Conservation (phyloP, 2,329 filamentous ascomycete genomes). For the Pseudogymnoascus sp. region DNA sequence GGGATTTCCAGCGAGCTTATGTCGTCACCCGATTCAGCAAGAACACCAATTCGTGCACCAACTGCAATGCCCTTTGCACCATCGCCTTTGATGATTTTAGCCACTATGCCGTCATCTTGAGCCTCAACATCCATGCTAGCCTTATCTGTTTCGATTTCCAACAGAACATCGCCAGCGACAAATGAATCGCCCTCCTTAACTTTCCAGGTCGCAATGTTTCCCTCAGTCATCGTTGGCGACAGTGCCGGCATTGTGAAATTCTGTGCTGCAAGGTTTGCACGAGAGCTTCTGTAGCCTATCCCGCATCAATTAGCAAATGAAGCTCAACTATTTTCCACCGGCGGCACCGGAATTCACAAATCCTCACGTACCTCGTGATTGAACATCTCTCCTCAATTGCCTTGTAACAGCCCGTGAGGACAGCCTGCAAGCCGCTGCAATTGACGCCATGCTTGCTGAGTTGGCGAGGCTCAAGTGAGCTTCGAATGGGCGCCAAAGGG, state of each 20-base stretch:
- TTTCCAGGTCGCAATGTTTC: slow-evolving; percentile 77
- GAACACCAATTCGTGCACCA: slow-evolving; percentile 70
- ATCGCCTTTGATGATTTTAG: slow-evolving; percentile 69
- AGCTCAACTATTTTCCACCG: slow-evolving; percentile 9
- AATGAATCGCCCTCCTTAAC: slow-evolving; percentile 82
- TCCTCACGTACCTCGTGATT: slow-evolving; percentile 46
- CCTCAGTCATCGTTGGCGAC: slow-evolving; percentile 90
- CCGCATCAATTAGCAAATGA: slow-evolving; percentile 13
- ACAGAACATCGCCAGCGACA: slow-evolving; percentile 72
- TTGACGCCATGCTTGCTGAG: slow-evolving; percentile 51
- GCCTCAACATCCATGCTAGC: slow-evolving; percentile 92
- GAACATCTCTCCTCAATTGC: slow-evolving; percentile 44
- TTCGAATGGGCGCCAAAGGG: slow-evolving; percentile 14
- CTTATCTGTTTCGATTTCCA: slow-evolving; percentile 93
- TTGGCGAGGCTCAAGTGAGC: slow-evolving; percentile 24
- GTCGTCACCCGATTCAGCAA: slow-evolving; percentile 76
- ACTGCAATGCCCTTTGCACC: slow-evolving; percentile 71
- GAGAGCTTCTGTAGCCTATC: slow-evolving; percentile 55
- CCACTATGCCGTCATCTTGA: slow-evolving; percentile 77
- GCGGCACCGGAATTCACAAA: background rate
- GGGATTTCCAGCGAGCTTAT: slow-evolving; percentile 66
- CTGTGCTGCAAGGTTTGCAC: slow-evolving; percentile 60
- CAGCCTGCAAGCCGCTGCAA: slow-evolving; percentile 54
- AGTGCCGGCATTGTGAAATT: slow-evolving; percentile 89
- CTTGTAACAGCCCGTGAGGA: slow-evolving; percentile 51